Evolutionary conservation across 257 asterid species (phyloP), one percentile per base, ranked within the genome.

Genomic region (Craterostigma plantagineum): DNA sequence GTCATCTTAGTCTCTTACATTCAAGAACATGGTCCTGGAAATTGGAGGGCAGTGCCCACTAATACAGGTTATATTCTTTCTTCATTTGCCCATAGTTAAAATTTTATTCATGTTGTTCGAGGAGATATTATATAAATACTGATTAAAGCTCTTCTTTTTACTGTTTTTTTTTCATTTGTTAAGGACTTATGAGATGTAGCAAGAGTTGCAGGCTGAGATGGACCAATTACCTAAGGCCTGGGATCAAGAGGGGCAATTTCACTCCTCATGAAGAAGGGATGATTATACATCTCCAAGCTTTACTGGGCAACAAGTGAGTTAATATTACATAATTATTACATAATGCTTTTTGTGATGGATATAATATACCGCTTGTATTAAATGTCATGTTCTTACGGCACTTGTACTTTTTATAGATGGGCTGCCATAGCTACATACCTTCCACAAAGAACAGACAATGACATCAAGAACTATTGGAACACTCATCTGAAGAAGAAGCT

Each of bases 391-490:
- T n/a, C n/a, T n/a, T n/a, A n/a, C n/a, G n/a, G n/a, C n/a, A n/a
- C n/a, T n/a, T n/a, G n/a, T n/a, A n/a, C n/a, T n/a, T n/a, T n/a
- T 5, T 14, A 33, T 65, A 81, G 94, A 59, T 83, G 92, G 95
- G 92, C 92, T 10, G 86, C 95, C 30, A 85, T 85, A 56, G 96
- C 96, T 45, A 66, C 96, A 9, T 77, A 85, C 55, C 70, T 85
- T 8, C 96, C 96, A 14, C 92, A 77, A 45, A 67, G 96, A 70
- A 85, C 96, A 7, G 96, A 85, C 2, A 85, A 85, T 11, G 96
- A 85, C 58, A 85, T 85, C 68, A 85, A 85, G 71, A 85, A 85
- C 59, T 85, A 75, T 9, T 85, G 96, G 94, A 85, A 85, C 72
- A 77, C 96, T 14, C 96, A 77, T 61, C 55, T 85, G 17, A 85